Conservation (phyloP, 768 basidiomycete species). For the Rhizopogon roseolus region DNA sequence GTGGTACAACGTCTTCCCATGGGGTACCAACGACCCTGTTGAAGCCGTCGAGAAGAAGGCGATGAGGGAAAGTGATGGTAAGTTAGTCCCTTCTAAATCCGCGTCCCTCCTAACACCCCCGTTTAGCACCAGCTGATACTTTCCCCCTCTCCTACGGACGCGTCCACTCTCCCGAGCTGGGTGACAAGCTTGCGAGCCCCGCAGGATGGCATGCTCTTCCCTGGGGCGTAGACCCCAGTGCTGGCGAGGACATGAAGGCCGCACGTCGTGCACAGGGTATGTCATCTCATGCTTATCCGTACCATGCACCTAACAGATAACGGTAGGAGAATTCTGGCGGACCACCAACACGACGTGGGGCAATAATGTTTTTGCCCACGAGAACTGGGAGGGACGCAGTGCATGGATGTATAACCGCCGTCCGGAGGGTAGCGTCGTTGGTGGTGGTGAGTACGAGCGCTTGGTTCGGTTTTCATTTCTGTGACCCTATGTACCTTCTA, state of each 20-base stretch:
- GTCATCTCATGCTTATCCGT: background rate
- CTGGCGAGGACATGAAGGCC: constrained; percentile 9
- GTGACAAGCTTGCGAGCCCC: constrained; percentile 77
- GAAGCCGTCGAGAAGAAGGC: constrained; percentile 35
- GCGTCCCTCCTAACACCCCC: background rate
- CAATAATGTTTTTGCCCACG: constrained; percentile 92
- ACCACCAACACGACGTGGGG: constrained; percentile 84
- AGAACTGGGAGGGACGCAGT: constrained; percentile 82
- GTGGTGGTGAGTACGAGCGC: background rate
- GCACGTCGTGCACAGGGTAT: background rate
- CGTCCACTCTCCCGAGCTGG: constrained; percentile 52
- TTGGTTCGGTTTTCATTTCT: background rate
- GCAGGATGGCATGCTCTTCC: constrained; percentile 91
- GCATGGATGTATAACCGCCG: constrained; percentile 70
- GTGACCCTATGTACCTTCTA: background rate
- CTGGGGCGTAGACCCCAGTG: constrained; percentile 56
- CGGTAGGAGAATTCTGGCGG: constrained; percentile 35
- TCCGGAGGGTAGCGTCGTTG: constrained; percentile 43
- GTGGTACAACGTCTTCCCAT: constrained; percentile 67
- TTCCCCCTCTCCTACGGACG: constrained; percentile 20
- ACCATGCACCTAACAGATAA: constrained; percentile 14
- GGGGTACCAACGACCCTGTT: constrained; percentile 83
- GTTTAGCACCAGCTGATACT: constrained; percentile 7
- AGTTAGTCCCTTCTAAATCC: background rate
- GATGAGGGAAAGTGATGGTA: constrained; percentile 11